Percentiles rank a stretch among this genome's conserved stretches.
Evolutionary conservation across 306 rosid genomes (phyloP).

Genomic region (Nissolia schottii): DNA sequence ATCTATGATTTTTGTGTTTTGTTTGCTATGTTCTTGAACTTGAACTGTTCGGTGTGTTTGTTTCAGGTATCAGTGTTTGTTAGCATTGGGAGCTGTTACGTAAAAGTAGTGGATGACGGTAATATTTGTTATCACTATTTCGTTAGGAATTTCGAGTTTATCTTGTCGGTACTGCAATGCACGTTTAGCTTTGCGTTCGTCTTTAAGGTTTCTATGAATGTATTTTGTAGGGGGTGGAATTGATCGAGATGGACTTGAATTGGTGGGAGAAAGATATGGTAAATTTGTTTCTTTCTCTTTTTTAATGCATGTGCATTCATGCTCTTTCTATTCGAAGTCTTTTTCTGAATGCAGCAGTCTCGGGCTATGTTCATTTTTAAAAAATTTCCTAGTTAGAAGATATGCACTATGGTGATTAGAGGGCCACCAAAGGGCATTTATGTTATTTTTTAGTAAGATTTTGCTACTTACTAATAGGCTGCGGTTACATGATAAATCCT

Average conservation of each 20-base stretch:
- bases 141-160: background rate
- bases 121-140: background rate
- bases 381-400: background rate
- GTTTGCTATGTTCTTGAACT: background rate
- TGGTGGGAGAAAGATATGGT: constrained; percentile 92
- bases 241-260: constrained; percentile 72
- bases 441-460: constrained; percentile 8
- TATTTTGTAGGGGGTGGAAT: constrained; percentile 68
- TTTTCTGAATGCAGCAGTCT: constrained; percentile 11
- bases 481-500: background rate
- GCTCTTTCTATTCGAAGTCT: background rate
- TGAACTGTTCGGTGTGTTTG: constrained; percentile 8
- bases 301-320: background rate
- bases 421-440: background rate
- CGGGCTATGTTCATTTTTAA: background rate
- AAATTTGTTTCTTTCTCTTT: background rate
- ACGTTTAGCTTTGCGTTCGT: background rate
- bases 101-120: constrained; percentile 89
- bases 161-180: background rate
- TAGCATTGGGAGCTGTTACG: constrained; percentile 47
- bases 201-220: background rate
- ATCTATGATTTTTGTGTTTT: background rate
- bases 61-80: constrained; percentile 67
- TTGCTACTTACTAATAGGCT: background rate
- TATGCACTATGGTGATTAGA: constrained; percentile 2